phyloP scores from a whole-genome alignment of 352 stramenopile genomes.

The Globisporangium nunn region DNA sequence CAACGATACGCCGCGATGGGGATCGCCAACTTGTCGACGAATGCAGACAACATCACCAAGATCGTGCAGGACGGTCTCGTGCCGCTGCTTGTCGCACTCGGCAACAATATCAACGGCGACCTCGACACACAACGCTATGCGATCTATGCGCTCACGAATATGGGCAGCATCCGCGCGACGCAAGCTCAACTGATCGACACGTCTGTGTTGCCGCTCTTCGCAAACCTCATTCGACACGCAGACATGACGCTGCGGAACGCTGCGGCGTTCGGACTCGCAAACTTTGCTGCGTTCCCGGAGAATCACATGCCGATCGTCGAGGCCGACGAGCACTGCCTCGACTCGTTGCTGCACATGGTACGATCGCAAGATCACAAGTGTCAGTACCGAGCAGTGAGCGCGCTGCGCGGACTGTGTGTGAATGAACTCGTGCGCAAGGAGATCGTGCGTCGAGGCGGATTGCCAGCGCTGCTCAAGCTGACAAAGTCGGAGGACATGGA shows the following conservation, averaged over 20 bases:
- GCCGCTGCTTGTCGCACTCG: slow-evolving; percentile 82
- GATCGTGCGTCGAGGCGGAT: slow-evolving; percentile 84
- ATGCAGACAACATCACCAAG: slow-evolving; percentile 85
- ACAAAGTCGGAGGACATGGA: slow-evolving; percentile 92
- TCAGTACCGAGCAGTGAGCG: slow-evolving; percentile 87
- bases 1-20: slow-evolving; percentile 94
- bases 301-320: slow-evolving; percentile 87
- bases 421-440: slow-evolving; percentile 79
- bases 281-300: slow-evolving; percentile 90
- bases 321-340: slow-evolving; percentile 31
- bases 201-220: slow-evolving; percentile 65
- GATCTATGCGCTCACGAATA: slow-evolving; percentile 91
- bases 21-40: slow-evolving; percentile 93
- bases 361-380: slow-evolving; percentile 65
- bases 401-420: slow-evolving; percentile 90
- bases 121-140: slow-evolving; percentile 91
- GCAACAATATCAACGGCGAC: slow-evolving; percentile 80
- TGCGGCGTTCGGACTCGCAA: slow-evolving; percentile 89
- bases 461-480: slow-evolving; percentile 86
- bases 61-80: slow-evolving; percentile 89
- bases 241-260: slow-evolving; percentile 86
- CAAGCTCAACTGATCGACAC: slow-evolving; percentile 81
- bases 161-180: slow-evolving; percentile 80
- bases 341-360: slow-evolving; percentile 48
- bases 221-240: slow-evolving; percentile 57